Base-by-base conservation (phyloP, 1,284 basidiomycete genomes). In the Schizophyllum commune region DNA sequence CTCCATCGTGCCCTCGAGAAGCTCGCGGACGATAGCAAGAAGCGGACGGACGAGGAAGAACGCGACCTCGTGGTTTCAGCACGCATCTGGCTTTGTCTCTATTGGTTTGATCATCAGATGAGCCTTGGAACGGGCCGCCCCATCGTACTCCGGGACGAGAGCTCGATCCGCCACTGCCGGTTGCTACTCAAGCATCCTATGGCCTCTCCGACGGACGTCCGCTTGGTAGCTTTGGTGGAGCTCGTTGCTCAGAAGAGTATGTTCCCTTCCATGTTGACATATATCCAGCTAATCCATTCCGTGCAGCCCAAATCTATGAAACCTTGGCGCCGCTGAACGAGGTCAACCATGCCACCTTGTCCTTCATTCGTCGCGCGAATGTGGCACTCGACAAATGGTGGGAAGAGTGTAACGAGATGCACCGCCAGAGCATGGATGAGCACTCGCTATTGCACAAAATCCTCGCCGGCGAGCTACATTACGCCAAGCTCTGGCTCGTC, bases 71-170 rank as follows among this genome's bases (percentile, higher is more conserved):
- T 96, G 58, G 88, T 96, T 8, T 93, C 92, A 64, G 91, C 93
- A 1, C 82, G 95, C 57, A 94, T 96, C 63, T 97, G 94, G 95
- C 79, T 96, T 63, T 95, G 93, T 71, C 81, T 95, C 52, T 96
- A 96, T 72, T 92, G 92, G 88, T 93, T 94, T 68, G 92, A 94
- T 75, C 92, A 92, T 63, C 94, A 92, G 72, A 91, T 94, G 85
- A 93, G 91, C 72, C 76, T 96, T 58, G 94, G 93, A 2, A 96
- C 91, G 0, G 94, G 94, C 39, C 84, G 93, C 32, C 94, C 95
- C 3, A 86, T 96, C 61, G 86, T 96, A 58, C 78, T 97, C 52
- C 84, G 93, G 57, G 94, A 96, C 66, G 93, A 96, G 73, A 88
- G 81, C 64, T 92, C 90, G 11, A 92, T 96, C 66, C 83, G 85